A percentile compares a stretch with the other conserved stretches of the same genome.
Evolutionary conservation across 208 protist genomes (phyloP).

Genomic region (Plasmodiophora brassicae): DNA sequence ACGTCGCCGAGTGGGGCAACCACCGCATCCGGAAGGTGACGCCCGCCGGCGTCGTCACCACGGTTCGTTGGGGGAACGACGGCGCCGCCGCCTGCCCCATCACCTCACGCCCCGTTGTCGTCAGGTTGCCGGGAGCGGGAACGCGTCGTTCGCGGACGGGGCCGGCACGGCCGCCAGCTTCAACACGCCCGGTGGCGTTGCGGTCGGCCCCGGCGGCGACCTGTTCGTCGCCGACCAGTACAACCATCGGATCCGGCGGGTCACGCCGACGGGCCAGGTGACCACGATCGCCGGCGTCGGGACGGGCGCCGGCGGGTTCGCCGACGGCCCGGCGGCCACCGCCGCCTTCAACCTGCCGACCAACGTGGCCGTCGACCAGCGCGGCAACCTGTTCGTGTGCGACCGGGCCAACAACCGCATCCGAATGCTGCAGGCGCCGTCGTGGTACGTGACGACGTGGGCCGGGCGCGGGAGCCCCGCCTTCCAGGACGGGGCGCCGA

Average conservation of each 20-base stretch:
- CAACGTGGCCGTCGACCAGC: neutral
- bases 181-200: neutral
- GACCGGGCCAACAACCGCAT: slow-evolving; percentile 22
- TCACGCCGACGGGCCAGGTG: neutral
- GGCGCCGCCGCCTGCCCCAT: no score
- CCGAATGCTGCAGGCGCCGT: neutral
- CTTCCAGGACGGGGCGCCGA: no score
- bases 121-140: slow-evolving; percentile 8
- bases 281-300: neutral
- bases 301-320: neutral
- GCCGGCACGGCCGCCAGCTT: slow-evolving; percentile 10
- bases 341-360: slow-evolving; percentile 27
- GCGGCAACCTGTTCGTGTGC: slow-evolving; percentile 22
- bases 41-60: slow-evolving; percentile 21
- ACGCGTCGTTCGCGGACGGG: neutral
- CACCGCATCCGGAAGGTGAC: slow-evolving; percentile 5
- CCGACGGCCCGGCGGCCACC: neutral
- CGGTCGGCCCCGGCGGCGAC: neutral
- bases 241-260: no score
- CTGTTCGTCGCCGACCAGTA: no score
- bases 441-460: slow-evolving; percentile 25
- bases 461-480: no score
- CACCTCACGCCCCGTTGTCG: no score
- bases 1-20: slow-evolving; percentile 37
- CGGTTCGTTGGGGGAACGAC: no score